Percentiles rank a stretch among this genome's conserved stretches.
These are phyloP conservation scores for Gentiana straminea DNA, from an alignment of 257 asterid genomes.

Conservation along the genomic window DNA sequence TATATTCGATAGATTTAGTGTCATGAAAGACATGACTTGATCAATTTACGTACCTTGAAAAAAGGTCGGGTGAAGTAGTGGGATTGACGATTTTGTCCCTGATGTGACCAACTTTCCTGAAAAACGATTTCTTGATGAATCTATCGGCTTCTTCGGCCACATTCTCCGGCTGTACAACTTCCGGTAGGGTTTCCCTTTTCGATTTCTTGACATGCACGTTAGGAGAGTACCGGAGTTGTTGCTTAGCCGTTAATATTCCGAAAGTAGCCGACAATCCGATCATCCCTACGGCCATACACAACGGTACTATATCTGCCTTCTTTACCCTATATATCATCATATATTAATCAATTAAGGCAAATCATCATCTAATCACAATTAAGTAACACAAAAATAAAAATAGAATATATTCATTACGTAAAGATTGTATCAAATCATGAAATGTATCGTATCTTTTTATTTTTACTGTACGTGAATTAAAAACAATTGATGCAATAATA, in stretches of 20 bases:
- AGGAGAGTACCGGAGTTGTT: slow-evolving; percentile 45
- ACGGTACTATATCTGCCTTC: slow-evolving; percentile 40
- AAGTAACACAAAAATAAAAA: no score
- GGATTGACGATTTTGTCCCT: slow-evolving; percentile 22
- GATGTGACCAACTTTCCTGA: slow-evolving; percentile 56
- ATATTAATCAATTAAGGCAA: no score
- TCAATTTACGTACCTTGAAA: slow-evolving; percentile 21
- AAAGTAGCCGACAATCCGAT: slow-evolving; percentile 25
- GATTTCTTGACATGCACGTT: slow-evolving; percentile 50
- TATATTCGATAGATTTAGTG: no score
- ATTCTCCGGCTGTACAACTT: slow-evolving; percentile 53
- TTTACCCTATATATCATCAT: slow-evolving; percentile 14
- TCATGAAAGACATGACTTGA: not conserved
- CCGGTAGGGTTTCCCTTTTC: slow-evolving; percentile 52
- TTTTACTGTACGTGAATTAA: slow-evolving; percentile 1
- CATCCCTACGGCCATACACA: slow-evolving; percentile 47
- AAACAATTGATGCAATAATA: slow-evolving; percentile 11
- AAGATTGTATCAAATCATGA: no score
- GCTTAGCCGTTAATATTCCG: slow-evolving; percentile 38
- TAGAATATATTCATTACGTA: no score
- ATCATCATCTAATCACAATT: no score
- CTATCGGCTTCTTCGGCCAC: slow-evolving; percentile 35
- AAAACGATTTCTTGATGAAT: slow-evolving; percentile 44
- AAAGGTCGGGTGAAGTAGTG: slow-evolving; percentile 20
- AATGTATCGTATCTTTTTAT: no score